Base-by-base conservation (phyloP, 768 basidiomycete species). In the Rickenella mellea region DNA sequence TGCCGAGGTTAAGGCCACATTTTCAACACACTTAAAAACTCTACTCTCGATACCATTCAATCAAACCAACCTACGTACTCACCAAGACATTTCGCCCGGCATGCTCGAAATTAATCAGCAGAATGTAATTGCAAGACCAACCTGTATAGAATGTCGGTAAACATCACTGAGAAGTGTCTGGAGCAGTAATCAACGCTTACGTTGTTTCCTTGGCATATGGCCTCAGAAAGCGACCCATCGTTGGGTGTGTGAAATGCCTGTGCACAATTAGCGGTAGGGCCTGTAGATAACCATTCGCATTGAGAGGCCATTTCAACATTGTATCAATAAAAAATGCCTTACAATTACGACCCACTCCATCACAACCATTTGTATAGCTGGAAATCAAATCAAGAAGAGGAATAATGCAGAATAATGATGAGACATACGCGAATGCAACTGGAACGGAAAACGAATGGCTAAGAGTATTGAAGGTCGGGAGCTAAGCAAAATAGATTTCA, bases 391-490 rank as follows among this genome's bases (percentile, higher is more conserved):
- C 1, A 20, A 15, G 17, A 28, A 15, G 19, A 22, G 3, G 9
- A n/a, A 11, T n/a, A 29, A 14, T 11, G 14, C 31, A n/a, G n/a
- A n/a, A n/a, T n/a, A n/a, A n/a, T n/a, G n/a, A n/a, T n/a, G n/a
- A n/a, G n/a, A n/a, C n/a, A n/a, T 30, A 60, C 55, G 51, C 54
- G 43, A 64, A 64, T 17, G 59, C 60, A 37, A 56, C 54, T 24
- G 58, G 58, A 12, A 64, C 59, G 2, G 63, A 62, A 51, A 60
- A 64, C 14, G 57, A 25, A 38, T 56, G 58, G 14, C 60, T 63
- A 27, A 15, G 41, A 27, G 35, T 9, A 27, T 14, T n/a, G 20
- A 2, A 20, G 8, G 6, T 20, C 22, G 27, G 6, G 10, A 17
- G 27, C n/a, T 14, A 3, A 8, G 24, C 10, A 19, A 3, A 17